Conservation (phyloP, 176 grass and related monocot species). For the Elaeis guineensis region DNA sequence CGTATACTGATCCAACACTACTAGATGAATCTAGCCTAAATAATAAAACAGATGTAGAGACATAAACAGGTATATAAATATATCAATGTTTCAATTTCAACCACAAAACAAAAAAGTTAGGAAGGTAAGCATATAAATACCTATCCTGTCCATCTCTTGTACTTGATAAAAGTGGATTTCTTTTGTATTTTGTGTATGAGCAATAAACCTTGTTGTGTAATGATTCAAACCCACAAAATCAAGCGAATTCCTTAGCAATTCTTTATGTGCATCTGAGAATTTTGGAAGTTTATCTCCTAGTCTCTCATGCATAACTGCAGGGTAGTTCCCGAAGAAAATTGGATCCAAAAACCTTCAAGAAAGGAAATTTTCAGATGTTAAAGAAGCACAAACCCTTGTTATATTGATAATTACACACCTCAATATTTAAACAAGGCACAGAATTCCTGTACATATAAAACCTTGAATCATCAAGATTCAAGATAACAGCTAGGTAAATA, state of each 20-base stretch:
- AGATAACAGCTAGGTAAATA: too few relatives aligned
- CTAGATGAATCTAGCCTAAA: too few relatives aligned
- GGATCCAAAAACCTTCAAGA: constrained; percentile 77
- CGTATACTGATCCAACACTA: too few relatives aligned
- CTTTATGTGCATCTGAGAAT: constrained; percentile 80
- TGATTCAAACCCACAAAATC: constrained; percentile 97
- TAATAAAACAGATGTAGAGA: too few relatives aligned
- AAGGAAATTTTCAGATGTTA: constrained; percentile 1
- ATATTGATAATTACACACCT: too few relatives aligned
- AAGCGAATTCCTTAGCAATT: constrained; percentile 71
- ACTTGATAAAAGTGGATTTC: constrained; percentile 60
- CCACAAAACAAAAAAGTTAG: too few relatives aligned
- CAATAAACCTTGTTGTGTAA: constrained; percentile 85
- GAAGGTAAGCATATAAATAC: constrained; percentile 26
- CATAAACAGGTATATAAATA: too few relatives aligned
- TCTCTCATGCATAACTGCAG: constrained; percentile 65
- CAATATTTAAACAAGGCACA: too few relatives aligned
- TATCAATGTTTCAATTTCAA: too few relatives aligned
- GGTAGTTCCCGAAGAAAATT: constrained; percentile 90
- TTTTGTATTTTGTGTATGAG: constrained; percentile 28
- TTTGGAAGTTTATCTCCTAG: constrained; percentile 78
- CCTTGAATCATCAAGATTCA: too few relatives aligned
- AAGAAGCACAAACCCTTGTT: too few relatives aligned
- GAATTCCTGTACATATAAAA: too few relatives aligned
- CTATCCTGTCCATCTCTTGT: constrained; percentile 58